A percentile compares a stretch with the other conserved stretches of the same genome.
phyloP scores from a whole-genome alignment of 208 protist genomes.

The Leishmania major region DNA sequence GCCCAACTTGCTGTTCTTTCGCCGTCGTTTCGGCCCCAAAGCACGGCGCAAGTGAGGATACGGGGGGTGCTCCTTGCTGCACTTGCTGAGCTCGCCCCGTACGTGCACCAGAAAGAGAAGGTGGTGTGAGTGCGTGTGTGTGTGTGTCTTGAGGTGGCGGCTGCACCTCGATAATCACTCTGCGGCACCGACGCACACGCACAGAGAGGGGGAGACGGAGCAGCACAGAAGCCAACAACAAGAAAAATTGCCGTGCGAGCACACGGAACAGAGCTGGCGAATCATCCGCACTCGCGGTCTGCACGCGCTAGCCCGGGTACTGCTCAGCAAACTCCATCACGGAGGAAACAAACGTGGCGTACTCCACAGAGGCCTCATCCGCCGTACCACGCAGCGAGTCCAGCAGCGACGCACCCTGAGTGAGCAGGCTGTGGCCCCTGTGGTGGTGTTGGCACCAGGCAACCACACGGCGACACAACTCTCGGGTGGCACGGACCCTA shows the following conservation, averaged over 20 bases:
- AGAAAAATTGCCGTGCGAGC: background rate
- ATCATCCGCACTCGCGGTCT: background rate
- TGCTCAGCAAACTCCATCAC: slow-evolving; percentile 27
- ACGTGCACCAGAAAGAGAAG: background rate
- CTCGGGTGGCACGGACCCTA: slow-evolving; percentile 33
- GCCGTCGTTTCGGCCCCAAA: background rate
- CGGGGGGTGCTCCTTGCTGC: background rate
- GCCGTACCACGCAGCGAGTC: slow-evolving; percentile 6
- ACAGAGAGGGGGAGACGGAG: background rate
- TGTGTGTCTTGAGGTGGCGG: background rate
- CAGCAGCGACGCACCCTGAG: background rate
- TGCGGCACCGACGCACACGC: background rate
- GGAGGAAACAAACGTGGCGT: slow-evolving; percentile 35
- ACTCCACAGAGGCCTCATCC: slow-evolving; percentile 25
- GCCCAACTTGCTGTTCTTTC: background rate
- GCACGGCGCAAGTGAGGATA: background rate
- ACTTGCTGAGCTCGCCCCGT: background rate
- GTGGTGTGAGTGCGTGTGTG: background rate
- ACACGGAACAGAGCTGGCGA: background rate
- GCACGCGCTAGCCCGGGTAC: background rate
- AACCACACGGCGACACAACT: slow-evolving; percentile 36
- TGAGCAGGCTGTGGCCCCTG: background rate
- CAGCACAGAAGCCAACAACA: background rate
- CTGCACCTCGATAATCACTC: background rate
- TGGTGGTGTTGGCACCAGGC: slow-evolving; percentile 10